These are phyloP conservation scores for Tolypocladium guangdongense DNA, from an alignment of 2,329 filamentous ascomycete species.

Conservation along the genomic window DNA sequence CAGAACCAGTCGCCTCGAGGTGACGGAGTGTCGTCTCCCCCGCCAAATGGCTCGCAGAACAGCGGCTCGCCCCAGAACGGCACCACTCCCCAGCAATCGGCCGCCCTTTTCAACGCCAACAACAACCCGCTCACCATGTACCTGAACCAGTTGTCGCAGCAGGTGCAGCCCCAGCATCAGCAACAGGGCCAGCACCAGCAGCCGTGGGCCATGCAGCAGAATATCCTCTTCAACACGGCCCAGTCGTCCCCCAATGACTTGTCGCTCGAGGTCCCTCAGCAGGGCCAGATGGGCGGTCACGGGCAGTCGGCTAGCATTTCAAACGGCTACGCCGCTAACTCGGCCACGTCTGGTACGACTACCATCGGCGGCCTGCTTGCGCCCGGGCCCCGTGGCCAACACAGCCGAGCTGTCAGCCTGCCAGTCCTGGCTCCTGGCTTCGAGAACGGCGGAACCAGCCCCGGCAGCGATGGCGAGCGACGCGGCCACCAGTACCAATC, in stretches of 20 bases:
- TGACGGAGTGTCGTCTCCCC: slow-evolving; percentile 47
- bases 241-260: slow-evolving; percentile 48
- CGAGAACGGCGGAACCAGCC: slow-evolving; percentile 46
- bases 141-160: slow-evolving; percentile 68
- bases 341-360: slow-evolving; percentile 45
- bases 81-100: slow-evolving; percentile 51
- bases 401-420: slow-evolving; percentile 79
- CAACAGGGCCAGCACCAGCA: slow-evolving; percentile 67
- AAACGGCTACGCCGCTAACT: slow-evolving; percentile 48
- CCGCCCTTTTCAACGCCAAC: slow-evolving; percentile 66
- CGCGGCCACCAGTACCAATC: slow-evolving; percentile 57
- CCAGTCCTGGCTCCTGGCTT: slow-evolving; percentile 58
- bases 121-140: slow-evolving; percentile 93
- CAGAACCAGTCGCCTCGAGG: slow-evolving; percentile 56
- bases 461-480: slow-evolving; percentile 40
- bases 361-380: slow-evolving; percentile 70
- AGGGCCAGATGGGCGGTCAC: slow-evolving; percentile 50
- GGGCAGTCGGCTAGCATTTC: slow-evolving; percentile 56
- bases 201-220: slow-evolving; percentile 63
- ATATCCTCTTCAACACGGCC: slow-evolving; percentile 67
- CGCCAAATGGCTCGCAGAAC: slow-evolving; percentile 49
- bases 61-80: slow-evolving; percentile 44
- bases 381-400: slow-evolving; percentile 50
- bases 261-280: slow-evolving; percentile 46
- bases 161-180: slow-evolving; percentile 62